Percentiles rank a stretch among this genome's conserved stretches.
These are phyloP conservation scores for Thinopyrum obtusiflorum DNA, from an alignment of 202 grass and related monocot species.

Conservation along the genomic window DNA sequence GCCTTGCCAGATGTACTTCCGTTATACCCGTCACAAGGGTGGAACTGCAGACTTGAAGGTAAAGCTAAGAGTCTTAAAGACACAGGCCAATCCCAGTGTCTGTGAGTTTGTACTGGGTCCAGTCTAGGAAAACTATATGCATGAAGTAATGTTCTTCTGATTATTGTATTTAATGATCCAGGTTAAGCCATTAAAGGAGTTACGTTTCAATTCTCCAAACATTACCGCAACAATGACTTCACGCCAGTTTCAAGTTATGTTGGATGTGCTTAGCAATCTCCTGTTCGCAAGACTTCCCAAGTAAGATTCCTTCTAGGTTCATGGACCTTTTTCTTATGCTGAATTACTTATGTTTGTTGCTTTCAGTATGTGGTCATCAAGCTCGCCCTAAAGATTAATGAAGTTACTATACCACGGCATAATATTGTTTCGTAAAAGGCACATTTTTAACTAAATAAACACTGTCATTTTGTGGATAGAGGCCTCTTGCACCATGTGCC, in stretches of 20 bases:
- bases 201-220: slow-evolving; percentile 91
- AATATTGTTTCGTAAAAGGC: not conserved
- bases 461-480: not conserved
- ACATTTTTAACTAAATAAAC: slow-evolving; percentile 18
- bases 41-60: slow-evolving; percentile 95
- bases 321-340: slow-evolving; percentile 1
- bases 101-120: slow-evolving; percentile 9
- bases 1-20: slow-evolving; percentile 98
- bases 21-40: slow-evolving; percentile 91
- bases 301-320: slow-evolving; percentile 48
- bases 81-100: not conserved
- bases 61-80: slow-evolving; percentile 21
- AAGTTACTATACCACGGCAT: not conserved
- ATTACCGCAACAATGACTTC: slow-evolving; percentile 98
- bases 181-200: slow-evolving; percentile 95
- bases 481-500: not conserved
- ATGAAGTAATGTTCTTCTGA: slow-evolving; percentile 23
- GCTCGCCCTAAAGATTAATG: not conserved
- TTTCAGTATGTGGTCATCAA: slow-evolving; percentile 9
- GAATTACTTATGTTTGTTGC: slow-evolving; percentile 17
- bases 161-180: slow-evolving; percentile 28
- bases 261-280: slow-evolving; percentile 96
- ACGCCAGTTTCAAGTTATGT: slow-evolving; percentile 96
- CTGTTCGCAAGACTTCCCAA: slow-evolving; percentile 81
- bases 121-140: slow-evolving; percentile 23